phyloP scores from a whole-genome alignment of 306 rosid genomes.

The Dalbergia cochinchinensis region DNA sequence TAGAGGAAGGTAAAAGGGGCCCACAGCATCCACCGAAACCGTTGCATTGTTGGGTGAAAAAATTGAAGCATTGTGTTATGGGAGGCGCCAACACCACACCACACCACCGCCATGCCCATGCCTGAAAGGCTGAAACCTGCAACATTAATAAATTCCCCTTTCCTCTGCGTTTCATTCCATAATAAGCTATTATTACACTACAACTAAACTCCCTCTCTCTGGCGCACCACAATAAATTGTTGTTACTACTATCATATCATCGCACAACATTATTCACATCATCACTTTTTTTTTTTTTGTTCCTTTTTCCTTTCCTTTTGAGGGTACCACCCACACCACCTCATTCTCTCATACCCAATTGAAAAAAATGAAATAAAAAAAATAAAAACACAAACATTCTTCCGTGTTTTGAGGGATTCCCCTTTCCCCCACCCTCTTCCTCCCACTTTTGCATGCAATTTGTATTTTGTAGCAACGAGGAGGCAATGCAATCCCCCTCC shows the following conservation, averaged over 20 bases:
- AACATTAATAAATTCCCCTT: too few species aligned
- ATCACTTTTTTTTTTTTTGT: neutral
- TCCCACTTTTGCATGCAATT: conserved; percentile 31
- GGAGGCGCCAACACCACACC: neutral
- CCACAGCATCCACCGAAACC: neutral
- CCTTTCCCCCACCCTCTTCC: neutral
- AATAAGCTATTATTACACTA: too few species aligned
- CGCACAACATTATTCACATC: neutral
- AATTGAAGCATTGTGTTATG: neutral
- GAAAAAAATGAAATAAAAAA: too few species aligned
- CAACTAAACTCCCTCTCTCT: too few species aligned
- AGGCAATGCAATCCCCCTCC: neutral
- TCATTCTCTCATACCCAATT: neutral
- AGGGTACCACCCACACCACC: neutral
- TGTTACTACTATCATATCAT: too few species aligned
- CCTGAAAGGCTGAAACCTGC: too few species aligned
- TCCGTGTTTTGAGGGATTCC: conserved; percentile 43
- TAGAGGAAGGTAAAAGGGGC: neutral
- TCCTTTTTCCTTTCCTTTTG: neutral
- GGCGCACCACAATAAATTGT: too few species aligned
- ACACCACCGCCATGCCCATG: too few species aligned
- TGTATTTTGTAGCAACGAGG: conserved; percentile 10
- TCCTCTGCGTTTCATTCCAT: too few species aligned
- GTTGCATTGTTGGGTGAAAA: neutral
- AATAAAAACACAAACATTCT: conserved; percentile 20